Evolutionary conservation across 495 filamentous ascomycete genomes (phyloP), one percentile per base, ranked within the genome.

Genomic region (Elasticomyces elasticus): DNA sequence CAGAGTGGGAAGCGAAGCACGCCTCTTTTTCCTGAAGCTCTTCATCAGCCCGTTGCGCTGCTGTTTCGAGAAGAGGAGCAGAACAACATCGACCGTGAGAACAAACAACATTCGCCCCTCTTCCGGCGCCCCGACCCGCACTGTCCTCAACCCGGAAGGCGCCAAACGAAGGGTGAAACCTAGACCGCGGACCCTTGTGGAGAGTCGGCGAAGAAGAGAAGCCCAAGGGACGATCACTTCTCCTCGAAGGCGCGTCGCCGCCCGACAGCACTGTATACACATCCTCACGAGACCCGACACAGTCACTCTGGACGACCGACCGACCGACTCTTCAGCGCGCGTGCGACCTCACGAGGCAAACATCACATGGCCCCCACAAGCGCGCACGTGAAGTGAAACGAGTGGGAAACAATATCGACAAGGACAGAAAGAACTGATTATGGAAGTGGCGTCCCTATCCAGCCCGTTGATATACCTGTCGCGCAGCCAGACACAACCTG

Each of bases 381-480:
- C 15, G 5, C 35, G 12, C 35, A 40, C 35, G 35, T 40, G 35
- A 40, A 40, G 35, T 40, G 35, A 40, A 40, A 13, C 12, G 13
- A 15, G 2, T 17, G 13, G 13, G 12, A 40, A 5, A 12, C 4
- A 40, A 17, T 17, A 12, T n/a, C 35, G 35, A 40, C 35, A 17
- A 40, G 5, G 30, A 33, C 30, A 15, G 15, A 7, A 15, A 33
- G 7, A 15, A 33, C 30, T 40, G 35, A 40, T 41, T 31, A 66
- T 68, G 64, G 64, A 66, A 54, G 62, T 68, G 37, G 66, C 62
- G 42, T 55, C 64, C 27, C 64, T 65, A 52, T 52, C 54, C 25
- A 59, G 35, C 19, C 35, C 35, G 5, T n/a, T 17, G 5, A 17
- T 17, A 5, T 40, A 54, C 35, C 60, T 68, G 48, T 59, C 62